Evolutionary conservation across 1,284 basidiomycete genomes (phyloP).

Genomic region (Microbotryomycetes sp.): DNA sequence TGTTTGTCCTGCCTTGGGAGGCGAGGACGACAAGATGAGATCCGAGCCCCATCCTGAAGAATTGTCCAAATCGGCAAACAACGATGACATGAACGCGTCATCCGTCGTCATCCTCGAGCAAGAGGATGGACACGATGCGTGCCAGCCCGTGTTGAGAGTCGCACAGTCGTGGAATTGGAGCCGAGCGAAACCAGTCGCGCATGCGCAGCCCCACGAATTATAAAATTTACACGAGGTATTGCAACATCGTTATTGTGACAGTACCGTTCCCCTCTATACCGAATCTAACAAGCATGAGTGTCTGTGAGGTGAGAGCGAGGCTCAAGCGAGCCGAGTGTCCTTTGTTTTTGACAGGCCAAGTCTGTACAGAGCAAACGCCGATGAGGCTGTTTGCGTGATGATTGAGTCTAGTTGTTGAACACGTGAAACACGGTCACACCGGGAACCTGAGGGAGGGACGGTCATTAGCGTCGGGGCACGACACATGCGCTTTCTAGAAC

Average conservation of each 20-base stretch:
- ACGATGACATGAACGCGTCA: slow-evolving; percentile 48
- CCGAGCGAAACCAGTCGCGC: too few relatives aligned
- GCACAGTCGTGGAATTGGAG: too few relatives aligned
- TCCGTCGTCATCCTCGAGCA: slow-evolving; percentile 46
- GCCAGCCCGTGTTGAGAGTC: too few relatives aligned
- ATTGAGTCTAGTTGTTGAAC: slow-evolving; percentile 12
- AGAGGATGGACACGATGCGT: too few relatives aligned
- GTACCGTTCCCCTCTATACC: too few relatives aligned
- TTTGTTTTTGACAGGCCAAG: too few relatives aligned
- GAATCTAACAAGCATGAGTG: too few relatives aligned
- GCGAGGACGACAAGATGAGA: slow-evolving; percentile 41
- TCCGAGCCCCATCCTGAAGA: slow-evolving; percentile 46
- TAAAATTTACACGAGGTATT: too few relatives aligned
- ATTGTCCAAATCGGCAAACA: slow-evolving; percentile 50
- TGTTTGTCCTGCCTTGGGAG: slow-evolving; percentile 36
- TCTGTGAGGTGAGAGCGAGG: too few relatives aligned
- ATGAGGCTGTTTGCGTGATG: not conserved
- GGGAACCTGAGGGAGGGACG: slow-evolving; percentile 1
- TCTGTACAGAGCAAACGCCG: not conserved
- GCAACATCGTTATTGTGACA: too few relatives aligned
- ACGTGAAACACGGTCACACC: slow-evolving; percentile 23
- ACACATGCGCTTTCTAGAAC: not conserved
- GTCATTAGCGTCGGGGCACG: not conserved
- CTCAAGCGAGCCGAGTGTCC: too few relatives aligned
- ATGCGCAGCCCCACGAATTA: too few relatives aligned